Evolutionary conservation across 2,329 filamentous ascomycete genomes (phyloP), one percentile per base, ranked within the genome.

Genomic region (Pochonia chlamydosporia): DNA sequence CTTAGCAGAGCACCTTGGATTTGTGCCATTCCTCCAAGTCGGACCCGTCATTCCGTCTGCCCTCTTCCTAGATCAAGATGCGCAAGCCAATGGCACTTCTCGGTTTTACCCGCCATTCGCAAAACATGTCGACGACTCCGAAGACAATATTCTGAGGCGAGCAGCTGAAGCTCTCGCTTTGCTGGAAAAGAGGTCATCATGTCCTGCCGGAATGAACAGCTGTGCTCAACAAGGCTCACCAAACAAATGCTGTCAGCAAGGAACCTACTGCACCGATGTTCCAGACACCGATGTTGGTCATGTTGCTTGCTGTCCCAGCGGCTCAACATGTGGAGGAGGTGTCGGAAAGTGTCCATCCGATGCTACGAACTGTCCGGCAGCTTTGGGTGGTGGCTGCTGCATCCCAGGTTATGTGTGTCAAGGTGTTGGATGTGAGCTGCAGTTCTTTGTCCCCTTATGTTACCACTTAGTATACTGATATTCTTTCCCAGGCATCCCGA

Each of bases 251-350:
- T 93, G 88, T 63, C 69, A 74, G 20, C 70, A 71, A n/a, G 76
- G 73, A 14, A 81, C 85, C 54, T 78, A 74, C 7, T 93, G 88
- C 61, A 81, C 85, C 40, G 64, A 68, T 21, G 80, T 89, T 4
- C 62, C 73, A 26, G 79, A 87, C 61, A 76, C 77, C 5, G 77
- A 76, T 0, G 70, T 84, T 24, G 85, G 85, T 7, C 77, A 79
- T 39, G 81, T 92, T 2, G 87, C 87, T 3, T 93, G 88, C 64
- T 93, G 88, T 65, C 84, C 85, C 0, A 59, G 70, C 30, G 86
- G 85, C 3, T 68, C 72, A 37, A 75, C 63, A 5, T 92, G 87
- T 62, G 75, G 75, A 3, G 84, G 84, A 9, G 67, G 68, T 1
- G 80, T 91, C 5, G 77, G 75, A 0, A 60, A 60, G n/a, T 91